phyloP scores from a whole-genome alignment of 441 rosid genomes.

The Jatropha podagrica region DNA sequence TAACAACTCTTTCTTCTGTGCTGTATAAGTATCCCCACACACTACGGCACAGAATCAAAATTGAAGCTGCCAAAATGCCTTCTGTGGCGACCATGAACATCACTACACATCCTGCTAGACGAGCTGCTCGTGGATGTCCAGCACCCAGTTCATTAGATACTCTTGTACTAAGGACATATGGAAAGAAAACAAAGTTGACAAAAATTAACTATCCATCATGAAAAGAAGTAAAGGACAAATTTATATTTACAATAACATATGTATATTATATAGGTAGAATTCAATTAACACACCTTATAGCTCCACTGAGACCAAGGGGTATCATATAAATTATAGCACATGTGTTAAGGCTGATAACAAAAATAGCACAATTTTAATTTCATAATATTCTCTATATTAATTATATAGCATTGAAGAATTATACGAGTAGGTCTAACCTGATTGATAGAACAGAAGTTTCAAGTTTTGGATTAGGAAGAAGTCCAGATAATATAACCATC shows the following conservation, averaged over 20 bases:
- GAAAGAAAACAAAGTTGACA: not conserved
- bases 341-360: conserved; percentile 25
- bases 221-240: no score
- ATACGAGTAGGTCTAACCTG: conserved; percentile 9
- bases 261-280: no score
- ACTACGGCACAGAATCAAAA: conserved; percentile 23
- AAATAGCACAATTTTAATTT: not conserved
- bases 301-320: conserved; percentile 28
- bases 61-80: conserved; percentile 11
- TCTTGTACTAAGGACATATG: conserved; percentile 14
- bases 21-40: conserved; percentile 32
- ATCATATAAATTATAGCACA: conserved; percentile 16
- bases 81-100: conserved; percentile 10
- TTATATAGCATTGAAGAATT: no score
- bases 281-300: no score
- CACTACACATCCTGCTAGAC: conserved; percentile 15
- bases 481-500: conserved; percentile 33
- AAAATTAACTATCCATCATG: no score
- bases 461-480: conserved; percentile 33
- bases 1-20: conserved; percentile 24
- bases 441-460: conserved; percentile 36
- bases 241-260: no score
- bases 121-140: conserved; percentile 20
- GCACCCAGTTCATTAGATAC: conserved; percentile 32
- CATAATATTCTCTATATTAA: no score